These are phyloP conservation scores for Sclerotinia spermophila DNA, from an alignment of 2,329 filamentous ascomycete species.

Conservation along the genomic window DNA sequence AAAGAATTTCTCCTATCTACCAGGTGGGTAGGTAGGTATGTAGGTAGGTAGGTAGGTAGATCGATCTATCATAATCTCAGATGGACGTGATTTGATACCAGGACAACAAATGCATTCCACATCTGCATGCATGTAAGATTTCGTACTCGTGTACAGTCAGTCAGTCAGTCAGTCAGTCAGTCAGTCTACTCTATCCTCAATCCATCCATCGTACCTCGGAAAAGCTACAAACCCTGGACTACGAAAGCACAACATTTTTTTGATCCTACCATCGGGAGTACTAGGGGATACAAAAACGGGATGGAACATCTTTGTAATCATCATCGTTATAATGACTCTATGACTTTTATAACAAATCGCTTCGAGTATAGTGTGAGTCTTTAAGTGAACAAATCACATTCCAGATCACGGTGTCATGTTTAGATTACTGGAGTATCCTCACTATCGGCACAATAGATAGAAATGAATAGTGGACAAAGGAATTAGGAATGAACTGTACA, in stretches of 20 bases:
- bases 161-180: too few species aligned
- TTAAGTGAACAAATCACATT: not conserved
- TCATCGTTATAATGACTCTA: not conserved
- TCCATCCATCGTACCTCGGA: not conserved
- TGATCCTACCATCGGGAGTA: not conserved
- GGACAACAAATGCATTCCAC: not conserved
- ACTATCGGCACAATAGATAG: not conserved
- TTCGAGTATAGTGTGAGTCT: not conserved
- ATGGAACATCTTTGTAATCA: constrained; percentile 9
- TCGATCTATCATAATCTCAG: not conserved
- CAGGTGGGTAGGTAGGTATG: not conserved
- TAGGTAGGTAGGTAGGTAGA: not conserved
- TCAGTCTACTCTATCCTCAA: not conserved
- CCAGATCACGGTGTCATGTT: not conserved
- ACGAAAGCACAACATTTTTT: not conserved
- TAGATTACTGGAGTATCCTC: constrained; percentile 1
- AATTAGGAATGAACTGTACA: too few species aligned
- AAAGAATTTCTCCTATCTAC: not conserved
- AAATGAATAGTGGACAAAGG: constrained; percentile 9
- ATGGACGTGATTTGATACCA: not conserved
- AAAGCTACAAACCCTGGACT: not conserved
- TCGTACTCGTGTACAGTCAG: constrained; percentile 3
- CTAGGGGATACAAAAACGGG: too few species aligned
- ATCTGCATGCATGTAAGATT: constrained; percentile 11
- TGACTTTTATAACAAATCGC: not conserved